Evolutionary conservation across 257 asterid species (phyloP).

Genomic region (Buddleja alternifolia): DNA sequence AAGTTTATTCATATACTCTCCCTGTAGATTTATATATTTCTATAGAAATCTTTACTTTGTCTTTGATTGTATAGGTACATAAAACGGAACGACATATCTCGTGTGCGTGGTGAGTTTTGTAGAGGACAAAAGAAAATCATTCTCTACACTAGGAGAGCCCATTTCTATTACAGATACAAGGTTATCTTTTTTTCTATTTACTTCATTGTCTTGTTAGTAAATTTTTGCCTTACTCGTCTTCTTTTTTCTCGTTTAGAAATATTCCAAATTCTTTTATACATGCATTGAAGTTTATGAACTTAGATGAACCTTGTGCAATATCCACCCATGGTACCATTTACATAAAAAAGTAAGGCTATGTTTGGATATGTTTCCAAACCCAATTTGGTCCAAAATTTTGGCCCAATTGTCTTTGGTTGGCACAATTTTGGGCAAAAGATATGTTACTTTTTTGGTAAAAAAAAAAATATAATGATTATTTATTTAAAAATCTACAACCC

Average conservation of each 20-base stretch:
- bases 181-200: conserved; percentile 32
- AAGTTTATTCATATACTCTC: not conserved
- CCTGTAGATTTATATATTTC: not conserved
- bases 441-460: too few relatives aligned
- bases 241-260: not conserved
- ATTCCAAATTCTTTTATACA: not conserved
- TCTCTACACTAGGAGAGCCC: conserved; percentile 96
- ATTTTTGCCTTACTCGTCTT: conserved; percentile 2
- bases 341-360: conserved; percentile 1
- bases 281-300: not conserved
- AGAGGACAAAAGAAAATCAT: conserved; percentile 78
- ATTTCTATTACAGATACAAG: conserved; percentile 97
- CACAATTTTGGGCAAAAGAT: too few relatives aligned
- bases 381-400: too few relatives aligned
- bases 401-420: too few relatives aligned
- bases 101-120: conserved; percentile 82
- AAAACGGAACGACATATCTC: conserved; percentile 80
- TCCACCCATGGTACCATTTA: not conserved
- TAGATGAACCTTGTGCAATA: not conserved
- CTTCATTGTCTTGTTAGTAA: conserved; percentile 8
- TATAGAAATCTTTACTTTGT: not conserved
- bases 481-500: too few relatives aligned
- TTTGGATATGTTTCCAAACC: too few relatives aligned
- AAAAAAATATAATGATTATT: too few relatives aligned
- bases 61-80: conserved; percentile 56